Evolutionary conservation across 2,329 filamentous ascomycete genomes (phyloP), one percentile per base, ranked within the genome.

Genomic region (Xylaria sp.): DNA sequence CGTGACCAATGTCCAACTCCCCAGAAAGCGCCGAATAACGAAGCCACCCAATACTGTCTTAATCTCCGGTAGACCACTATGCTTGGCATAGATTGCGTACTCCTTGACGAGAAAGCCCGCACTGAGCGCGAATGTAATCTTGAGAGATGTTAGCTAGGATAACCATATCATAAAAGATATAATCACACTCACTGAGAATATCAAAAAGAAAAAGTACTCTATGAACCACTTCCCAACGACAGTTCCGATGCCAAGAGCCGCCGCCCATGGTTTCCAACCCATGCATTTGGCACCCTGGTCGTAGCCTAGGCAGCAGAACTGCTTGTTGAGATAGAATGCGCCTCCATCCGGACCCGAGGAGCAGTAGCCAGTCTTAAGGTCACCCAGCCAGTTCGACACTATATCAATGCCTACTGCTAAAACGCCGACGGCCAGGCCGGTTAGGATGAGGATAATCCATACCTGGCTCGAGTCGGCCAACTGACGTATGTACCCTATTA

Each of bases 1-100:
- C 65, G 94, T 94, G 36, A 93, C 80, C 77, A 98, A 83, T 1
- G 95, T 97, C 94, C 94, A 97, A 38, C 86, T 85, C 10, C 94
- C 93, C 76, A 98, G 84, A 75, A 98, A 97, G 67, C 90, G 88
- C 69, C 90, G 88, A 70, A 99, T 97, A 38, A 99, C 91, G 79
- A 97, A 97, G 6, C 95, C 95, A 48, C 95, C 95, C 63, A 99
- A 83, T 9, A 99, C 89, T 2, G 94, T 97, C 84, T 99, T 99
- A 81, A 99, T 97, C 83, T 99, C 95, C 6, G 95, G 94, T 74
- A 99, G 97, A 81, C 95, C 95, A 78, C 93, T 97, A 77, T 98
- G 95, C 78, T 92, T 95, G 57, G 95, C 95, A 80, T 97, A 93
- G 5, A 92, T 85, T 28, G 93, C 93, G 80, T 94, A 98, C 74